Base-by-base conservation (phyloP, 2,329 filamentous ascomycete genomes). In the Ceratocystis diversiconidia region DNA sequence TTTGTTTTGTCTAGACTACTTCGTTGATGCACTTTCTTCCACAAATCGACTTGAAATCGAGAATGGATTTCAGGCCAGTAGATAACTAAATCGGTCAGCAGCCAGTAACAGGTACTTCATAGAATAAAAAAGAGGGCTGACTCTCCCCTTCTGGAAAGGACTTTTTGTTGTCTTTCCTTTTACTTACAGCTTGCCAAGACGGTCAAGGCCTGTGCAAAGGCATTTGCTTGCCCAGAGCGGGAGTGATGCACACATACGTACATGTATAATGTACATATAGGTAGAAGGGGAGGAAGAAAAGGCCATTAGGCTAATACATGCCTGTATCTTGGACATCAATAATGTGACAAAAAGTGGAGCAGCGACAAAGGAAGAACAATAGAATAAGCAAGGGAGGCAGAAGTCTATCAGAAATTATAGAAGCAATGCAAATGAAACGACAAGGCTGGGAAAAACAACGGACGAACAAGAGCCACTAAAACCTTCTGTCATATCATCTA, bases 171-270 rank as follows among this genome's bases (percentile, higher is more conserved):
- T 32, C 25, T 32, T 57, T 55, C 8, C 50, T 55, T 25, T 55
- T 55, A 19, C 17, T 25, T 57, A 28, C 28, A 28, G 52, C 52
- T 17, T 57, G 52, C 52, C 52, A 57, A 57, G 52, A 28, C 22
- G 50, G 50, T 17, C 50, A 55, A 55, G 50, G 50, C 50, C 50
- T 6, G 15, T 57, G 60, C 43, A 62, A 48, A 46, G 60, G 46
- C 28, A 48, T 43, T n/a, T 17, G 8, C 43, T 57, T 32, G 52
- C 12, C 52, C 52, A 57, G 52, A 57, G 52, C 52, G 52, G 52
- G 12, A 57, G 52, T 32, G 52, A 57, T 57, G 52, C 22, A 17
- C 22, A 15, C 7, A 32, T 30, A 32, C 36, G 36, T 57, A 30
- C 4, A 32, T 41, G 36, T 41, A 41, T 41, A 41, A 41, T 41